Evolutionary conservation across 2,329 filamentous ascomycete genomes (phyloP).

Genomic region (Curvularia hawaiiensis): DNA sequence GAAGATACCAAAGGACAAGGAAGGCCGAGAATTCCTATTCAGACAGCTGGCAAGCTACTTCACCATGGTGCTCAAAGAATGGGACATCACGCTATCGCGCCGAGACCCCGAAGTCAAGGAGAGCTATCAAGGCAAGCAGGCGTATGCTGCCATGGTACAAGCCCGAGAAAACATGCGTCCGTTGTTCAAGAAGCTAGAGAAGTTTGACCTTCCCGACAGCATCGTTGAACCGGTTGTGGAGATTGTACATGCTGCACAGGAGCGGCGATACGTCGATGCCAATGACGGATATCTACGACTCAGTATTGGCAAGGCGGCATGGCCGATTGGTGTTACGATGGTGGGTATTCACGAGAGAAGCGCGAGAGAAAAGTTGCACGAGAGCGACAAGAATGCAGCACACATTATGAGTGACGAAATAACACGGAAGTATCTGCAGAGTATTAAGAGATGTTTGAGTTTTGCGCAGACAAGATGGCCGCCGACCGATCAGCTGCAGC

Average conservation of each 20-base stretch:
- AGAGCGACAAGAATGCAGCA: constrained; percentile 74
- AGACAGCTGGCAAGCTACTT: constrained; percentile 94
- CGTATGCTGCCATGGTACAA: constrained; percentile 83
- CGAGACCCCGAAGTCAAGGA: constrained; percentile 64
- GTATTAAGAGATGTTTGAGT: constrained; percentile 94
- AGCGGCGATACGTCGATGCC: constrained; percentile 90
- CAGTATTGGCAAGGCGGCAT: constrained; percentile 95
- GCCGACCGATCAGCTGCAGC: constrained; percentile 85
- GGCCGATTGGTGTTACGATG: constrained; percentile 99
- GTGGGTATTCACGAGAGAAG: constrained; percentile 98
- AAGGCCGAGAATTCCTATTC: constrained; percentile 74
- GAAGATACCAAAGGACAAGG: constrained; percentile 65
- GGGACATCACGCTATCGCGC: constrained; percentile 74
- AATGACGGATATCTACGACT: constrained; percentile 93
- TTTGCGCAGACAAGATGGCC: constrained; percentile 98
- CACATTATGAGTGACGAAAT: constrained; percentile 98
- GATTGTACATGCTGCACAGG: constrained; percentile 89
- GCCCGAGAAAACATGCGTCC: constrained; percentile 87
- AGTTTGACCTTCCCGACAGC: constrained; percentile 75
- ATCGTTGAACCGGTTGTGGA: constrained; percentile 84
- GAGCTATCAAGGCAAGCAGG: constrained; percentile 79
- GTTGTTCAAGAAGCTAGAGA: constrained; percentile 88
- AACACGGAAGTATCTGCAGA: constrained; percentile 94
- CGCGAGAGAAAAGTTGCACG: constrained; percentile 91
- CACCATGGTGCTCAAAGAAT: constrained; percentile 91